Evolutionary conservation across 495 filamentous ascomycete genomes (phyloP), one percentile per base, ranked within the genome.

Genomic region (Talaromyces ruber): DNA sequence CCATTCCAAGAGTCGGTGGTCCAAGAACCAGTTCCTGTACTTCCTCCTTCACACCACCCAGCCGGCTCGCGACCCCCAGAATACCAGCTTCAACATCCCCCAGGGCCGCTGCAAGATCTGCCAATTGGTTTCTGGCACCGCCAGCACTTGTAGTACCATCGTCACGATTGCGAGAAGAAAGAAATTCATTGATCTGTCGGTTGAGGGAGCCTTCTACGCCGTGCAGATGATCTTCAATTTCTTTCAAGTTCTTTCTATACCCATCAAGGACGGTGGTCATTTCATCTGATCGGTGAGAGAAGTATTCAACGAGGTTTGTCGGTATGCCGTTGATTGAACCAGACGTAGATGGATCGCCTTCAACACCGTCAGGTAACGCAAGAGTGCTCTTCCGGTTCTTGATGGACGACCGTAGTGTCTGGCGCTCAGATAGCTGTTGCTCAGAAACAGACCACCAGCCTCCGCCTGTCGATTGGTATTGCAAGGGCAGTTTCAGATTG

Each of bases 151-250:
- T 73, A 26, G 76, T 69, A 4, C 71, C 64, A 1, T 78, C 81
- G 64, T 82, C 79, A 11, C 76, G 76, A 61, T 76, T 82, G 64
- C 77, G 79, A 55, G 77, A 80, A 28, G 82, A 80, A 58, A 86
- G 77, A 68, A 89, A 82, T 59, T 86, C 79, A 72, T 88, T 84
- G 60, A 89, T 82, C 70, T 92, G 87, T 61, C 86, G 82, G 63
- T 87, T 77, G 52, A 90, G 79, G 26, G 82, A 84, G 8, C 78
- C 75, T 68, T 95, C 90, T 24, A 96, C 85, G 3, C 86, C 85
- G 55, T 87, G 79, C 54, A 97, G 78, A 70, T 94, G 91, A 64
- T 84, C 80, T 73, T 96, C 92, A 58, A 97, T 91, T 71, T 96
- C 91, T 54, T 82, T 77, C 56, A 96, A 73, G 62, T 88, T 90